These are phyloP conservation scores for Diaporthe destruens DNA, from an alignment of 2,329 filamentous ascomycete species.

Conservation along the genomic window DNA sequence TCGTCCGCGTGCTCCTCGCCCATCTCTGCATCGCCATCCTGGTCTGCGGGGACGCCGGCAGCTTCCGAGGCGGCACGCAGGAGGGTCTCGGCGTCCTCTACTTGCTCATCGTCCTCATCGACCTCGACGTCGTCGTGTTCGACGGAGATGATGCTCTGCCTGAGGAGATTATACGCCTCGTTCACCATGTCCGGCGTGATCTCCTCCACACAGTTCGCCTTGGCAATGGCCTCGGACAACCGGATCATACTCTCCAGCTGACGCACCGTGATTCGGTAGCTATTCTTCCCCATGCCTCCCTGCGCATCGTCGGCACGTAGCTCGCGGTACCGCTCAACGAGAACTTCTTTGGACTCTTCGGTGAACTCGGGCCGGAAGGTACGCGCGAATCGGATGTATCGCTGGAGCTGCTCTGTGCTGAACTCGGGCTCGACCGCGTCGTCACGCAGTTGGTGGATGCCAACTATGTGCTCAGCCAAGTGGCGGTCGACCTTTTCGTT, in stretches of 20 bases:
- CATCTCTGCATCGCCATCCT: constrained; percentile 60
- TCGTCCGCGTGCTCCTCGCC: constrained; percentile 55
- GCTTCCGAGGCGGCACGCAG: constrained; percentile 63
- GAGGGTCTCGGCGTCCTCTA: constrained; percentile 60
- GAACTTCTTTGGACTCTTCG: constrained; percentile 83
- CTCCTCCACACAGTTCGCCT: constrained; percentile 95
- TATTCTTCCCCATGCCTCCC: constrained; percentile 93
- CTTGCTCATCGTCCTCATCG: constrained; percentile 68
- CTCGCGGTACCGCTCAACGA: constrained; percentile 96
- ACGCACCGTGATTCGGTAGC: constrained; percentile 96
- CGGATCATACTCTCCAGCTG: constrained; percentile 97
- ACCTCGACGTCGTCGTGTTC: constrained; percentile 98
- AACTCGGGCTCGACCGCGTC: constrained; percentile 93
- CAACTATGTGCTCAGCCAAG: constrained; percentile 93
- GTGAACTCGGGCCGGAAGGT: constrained; percentile 96
- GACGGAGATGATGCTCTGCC: constrained; percentile 96
- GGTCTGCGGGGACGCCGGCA: constrained; percentile 61
- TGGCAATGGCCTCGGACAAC: constrained; percentile 96
- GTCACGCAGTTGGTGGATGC: constrained; percentile 92
- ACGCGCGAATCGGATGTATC: constrained; percentile 95
- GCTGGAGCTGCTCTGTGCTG: constrained; percentile 94
- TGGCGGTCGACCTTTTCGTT: constrained; percentile 92
- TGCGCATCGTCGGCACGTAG: constrained; percentile 93
- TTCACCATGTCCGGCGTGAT: constrained; percentile 87
- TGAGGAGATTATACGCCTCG: constrained; percentile 90